phyloP scores from a whole-genome alignment of 495 filamentous ascomycete species.

The Aspergillus panamensis region DNA sequence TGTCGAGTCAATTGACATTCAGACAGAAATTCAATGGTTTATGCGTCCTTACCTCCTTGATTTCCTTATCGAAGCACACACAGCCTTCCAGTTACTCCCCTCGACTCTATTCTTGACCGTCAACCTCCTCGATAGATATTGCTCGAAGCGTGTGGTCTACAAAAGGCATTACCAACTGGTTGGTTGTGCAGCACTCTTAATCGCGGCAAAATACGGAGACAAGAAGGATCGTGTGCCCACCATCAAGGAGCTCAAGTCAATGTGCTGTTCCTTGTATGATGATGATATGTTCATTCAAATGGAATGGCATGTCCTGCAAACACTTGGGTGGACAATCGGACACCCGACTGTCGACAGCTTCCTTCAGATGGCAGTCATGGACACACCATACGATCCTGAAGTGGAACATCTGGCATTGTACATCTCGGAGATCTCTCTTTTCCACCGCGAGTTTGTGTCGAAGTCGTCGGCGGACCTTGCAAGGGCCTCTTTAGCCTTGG shows the following conservation, averaged over 20 bases:
- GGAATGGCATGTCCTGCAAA: conserved; percentile 99
- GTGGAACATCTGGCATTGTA: conserved; percentile 93
- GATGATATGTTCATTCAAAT: conserved; percentile 99
- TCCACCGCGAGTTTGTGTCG: conserved; percentile 93
- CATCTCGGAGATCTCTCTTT: conserved; percentile 89
- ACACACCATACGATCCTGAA: conserved; percentile 67
- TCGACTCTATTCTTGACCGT: conserved; percentile 94
- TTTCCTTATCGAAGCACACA: conserved; percentile 96
- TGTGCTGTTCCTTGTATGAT: conserved; percentile 98
- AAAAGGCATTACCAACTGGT: conserved; percentile 99
- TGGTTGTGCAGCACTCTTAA: conserved; percentile 91
- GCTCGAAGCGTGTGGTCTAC: conserved; percentile 96
- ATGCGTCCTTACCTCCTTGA: conserved; percentile 98
- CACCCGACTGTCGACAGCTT: conserved; percentile 95
- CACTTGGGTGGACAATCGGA: conserved; percentile 92
- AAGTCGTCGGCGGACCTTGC: conserved; percentile 87
- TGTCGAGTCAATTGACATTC: conserved; percentile 95
- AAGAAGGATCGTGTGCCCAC: conserved; percentile 95
- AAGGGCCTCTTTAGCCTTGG: conserved; percentile 76
- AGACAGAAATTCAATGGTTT: conserved; percentile 99
- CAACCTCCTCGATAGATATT: conserved; percentile 96
- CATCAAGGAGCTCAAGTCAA: conserved; percentile 92
- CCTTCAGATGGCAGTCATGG: conserved; percentile 69
- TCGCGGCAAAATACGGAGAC: conserved; percentile 98
- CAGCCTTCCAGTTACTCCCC: conserved; percentile 87